Conservation (phyloP, 2,329 filamentous ascomycete genomes). For the Aspergillus chevalieri region DNA sequence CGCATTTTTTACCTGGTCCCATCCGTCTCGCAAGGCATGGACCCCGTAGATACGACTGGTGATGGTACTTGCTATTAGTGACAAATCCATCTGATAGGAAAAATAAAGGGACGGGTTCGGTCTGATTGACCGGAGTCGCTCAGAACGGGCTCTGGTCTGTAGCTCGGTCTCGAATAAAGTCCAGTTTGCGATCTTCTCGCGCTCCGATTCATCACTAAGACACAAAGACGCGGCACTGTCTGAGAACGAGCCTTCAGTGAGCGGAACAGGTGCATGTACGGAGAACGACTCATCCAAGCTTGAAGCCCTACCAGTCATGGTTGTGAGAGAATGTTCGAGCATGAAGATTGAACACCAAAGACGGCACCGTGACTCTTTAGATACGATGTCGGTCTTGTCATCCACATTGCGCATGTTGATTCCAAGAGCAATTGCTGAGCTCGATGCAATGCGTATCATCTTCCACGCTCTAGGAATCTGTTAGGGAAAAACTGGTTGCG, state of each 20-base stretch:
- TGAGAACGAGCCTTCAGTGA: background rate
- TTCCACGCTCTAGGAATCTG: constrained; percentile 33
- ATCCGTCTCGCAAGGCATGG: background rate
- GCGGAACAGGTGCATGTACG: background rate
- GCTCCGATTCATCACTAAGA: constrained; percentile 7
- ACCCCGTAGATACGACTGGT: background rate
- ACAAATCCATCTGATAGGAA: background rate
- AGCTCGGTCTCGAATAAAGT: background rate
- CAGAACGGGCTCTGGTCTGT: background rate
- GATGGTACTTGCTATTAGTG: background rate
- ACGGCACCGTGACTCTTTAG: constrained; percentile 39
- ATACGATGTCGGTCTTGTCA: constrained; percentile 25
- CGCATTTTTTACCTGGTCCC: background rate
- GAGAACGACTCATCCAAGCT: constrained; percentile 17
- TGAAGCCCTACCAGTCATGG: constrained; percentile 39
- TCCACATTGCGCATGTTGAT: constrained; percentile 39
- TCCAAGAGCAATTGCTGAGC: constrained; percentile 37
- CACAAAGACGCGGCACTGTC: background rate
- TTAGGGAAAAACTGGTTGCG: background rate
- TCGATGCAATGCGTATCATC: constrained; percentile 34
- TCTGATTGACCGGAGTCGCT: background rate
- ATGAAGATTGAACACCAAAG: constrained; percentile 41
- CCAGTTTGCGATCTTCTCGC: background rate
- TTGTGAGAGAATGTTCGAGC: constrained; percentile 35
- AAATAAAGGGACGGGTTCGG: background rate